Base-by-base conservation (phyloP, 495 filamentous ascomycete genomes). In the Xylaria scruposa region DNA sequence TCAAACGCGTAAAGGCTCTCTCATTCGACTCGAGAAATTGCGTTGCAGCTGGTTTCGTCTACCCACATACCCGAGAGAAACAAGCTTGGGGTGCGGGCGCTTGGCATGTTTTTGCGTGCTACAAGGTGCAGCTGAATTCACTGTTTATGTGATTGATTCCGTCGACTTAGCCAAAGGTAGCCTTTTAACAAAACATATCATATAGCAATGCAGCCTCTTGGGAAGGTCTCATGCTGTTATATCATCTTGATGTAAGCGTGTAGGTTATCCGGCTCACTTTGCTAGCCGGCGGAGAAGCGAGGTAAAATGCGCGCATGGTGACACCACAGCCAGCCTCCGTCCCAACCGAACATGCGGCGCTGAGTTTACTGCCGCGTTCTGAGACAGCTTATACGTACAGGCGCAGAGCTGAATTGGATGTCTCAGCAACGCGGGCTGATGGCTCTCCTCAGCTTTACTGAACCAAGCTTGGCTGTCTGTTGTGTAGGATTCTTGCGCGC, bases 381-480 rank as follows among this genome's bases (percentile, higher is more conserved):
- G 56, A 70, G 46, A 62, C 58, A 67, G 33, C 33, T 26, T 49
- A 44, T 36, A 13, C n/a, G n/a, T n/a, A n/a, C n/a, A n/a, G n/a
- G n/a, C 26, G 42, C 24, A 47, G n/a, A 26, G 51, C 40, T 29
- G 38, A 40, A 49, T 61, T 38, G 17, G 10, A 33, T 26, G 31
- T 47, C 49, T 60, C 47, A 36, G 33, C 29, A 40, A 53, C 8
- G 19, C 31, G 17, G 64, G 46, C 44, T 8, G 19, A 29, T 5
- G 29, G 31, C 31, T 38, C 19, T 33, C 26, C 31, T 59, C 17
- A 36, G 29, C 17, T 59, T 36, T 36, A 31, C 8, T 19, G 24
- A 31, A 15, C 10, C 15, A 29, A 59, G 24, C 9, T 17, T 24
- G 58, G 10, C 42, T 62, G 38, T 29, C 13, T 29, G 53, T 3